Evolutionary conservation across 768 basidiomycete species (phyloP), one percentile per base, ranked within the genome.

Genomic region (Lepiota venenata): DNA sequence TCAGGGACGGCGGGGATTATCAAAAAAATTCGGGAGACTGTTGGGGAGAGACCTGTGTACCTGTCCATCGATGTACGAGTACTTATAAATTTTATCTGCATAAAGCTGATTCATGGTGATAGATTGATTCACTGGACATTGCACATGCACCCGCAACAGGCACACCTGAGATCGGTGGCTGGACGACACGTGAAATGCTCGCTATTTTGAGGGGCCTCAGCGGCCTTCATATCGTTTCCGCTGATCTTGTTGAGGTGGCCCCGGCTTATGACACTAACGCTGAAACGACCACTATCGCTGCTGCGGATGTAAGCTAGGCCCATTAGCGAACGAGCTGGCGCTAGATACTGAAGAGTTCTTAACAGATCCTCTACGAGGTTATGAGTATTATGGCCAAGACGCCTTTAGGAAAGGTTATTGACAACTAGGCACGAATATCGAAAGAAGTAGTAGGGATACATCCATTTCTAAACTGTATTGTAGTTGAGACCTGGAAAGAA

Each of bases 201-300:
- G 82, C 85, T 7, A 88, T 92, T 62, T 67, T 92, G 55, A 75
- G 89, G 46, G 90, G 90, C 18, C 69, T 92, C 11, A 84, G 85
- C 51, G 88, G 88, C 15, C 74, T 92, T 49, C 74, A 82, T 56
- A 84, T 92, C 57, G 87, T 92, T 41, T 88, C 86, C 27, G 87
- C 86, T 8, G 91, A 92, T 64, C 82, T 92, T 41, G 91, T 92
- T 41, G 90, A 92, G 64, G 91, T 92, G 20, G 85, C 88, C 1
- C 90, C 90, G 12, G 88, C 89, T 6, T 90, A 91, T 63, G 89
- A 90, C 25, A 42, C 41, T 7, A 42, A 42, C 22, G 41, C 41
- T 42, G 41, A 42, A 22, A 18, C 22, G 41, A 42, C 41, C 41
- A 42, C 41, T 18, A 42, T 42, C 18, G 41, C 32, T 32, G 32